phyloP scores from a whole-genome alignment of 2,329 filamentous ascomycete genomes.

The Ilyonectria destructans region DNA sequence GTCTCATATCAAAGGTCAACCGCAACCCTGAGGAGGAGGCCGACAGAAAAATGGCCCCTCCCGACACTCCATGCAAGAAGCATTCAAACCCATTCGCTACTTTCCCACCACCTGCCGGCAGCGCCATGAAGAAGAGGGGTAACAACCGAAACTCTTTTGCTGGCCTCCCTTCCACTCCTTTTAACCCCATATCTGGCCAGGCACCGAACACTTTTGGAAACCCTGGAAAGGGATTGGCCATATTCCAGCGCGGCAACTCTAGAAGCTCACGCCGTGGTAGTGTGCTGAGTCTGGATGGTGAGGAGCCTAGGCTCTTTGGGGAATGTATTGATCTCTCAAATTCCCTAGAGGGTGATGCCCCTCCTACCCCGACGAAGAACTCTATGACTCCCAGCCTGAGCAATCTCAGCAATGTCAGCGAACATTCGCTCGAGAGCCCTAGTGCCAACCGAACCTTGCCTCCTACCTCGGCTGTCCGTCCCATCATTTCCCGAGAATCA shows the following conservation, averaged over 20 bases:
- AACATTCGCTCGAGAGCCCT: slow-evolving; percentile 61
- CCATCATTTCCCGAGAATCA: slow-evolving; percentile 55
- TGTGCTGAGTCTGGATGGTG: slow-evolving; percentile 85
- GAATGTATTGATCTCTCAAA: slow-evolving; percentile 49
- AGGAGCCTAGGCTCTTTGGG: slow-evolving; percentile 72
- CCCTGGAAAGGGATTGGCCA: slow-evolving; percentile 74
- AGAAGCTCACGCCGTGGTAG: slow-evolving; percentile 73
- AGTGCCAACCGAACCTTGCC: slow-evolving; percentile 64
- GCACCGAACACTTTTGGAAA: slow-evolving; percentile 67
- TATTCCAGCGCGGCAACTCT: slow-evolving; percentile 74
- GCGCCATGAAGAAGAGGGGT: slow-evolving; percentile 75
- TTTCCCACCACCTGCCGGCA: slow-evolving; percentile 73
- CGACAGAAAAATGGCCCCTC: slow-evolving; percentile 79
- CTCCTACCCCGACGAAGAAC: slow-evolving; percentile 95
- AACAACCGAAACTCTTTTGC: slow-evolving; percentile 80
- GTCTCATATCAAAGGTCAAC: slow-evolving; percentile 95
- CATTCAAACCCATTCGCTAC: slow-evolving; percentile 79
- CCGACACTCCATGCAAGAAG: slow-evolving; percentile 97
- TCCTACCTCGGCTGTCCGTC: slow-evolving; percentile 60
- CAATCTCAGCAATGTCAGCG: slow-evolving; percentile 56
- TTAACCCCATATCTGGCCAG: slow-evolving; percentile 72
- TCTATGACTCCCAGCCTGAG: slow-evolving; percentile 61
- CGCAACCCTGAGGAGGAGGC: slow-evolving; percentile 81
- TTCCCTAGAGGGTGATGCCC: slow-evolving; percentile 73
- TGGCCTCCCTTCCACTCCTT: slow-evolving; percentile 84